Base-by-base conservation (phyloP, 2,329 filamentous ascomycete species). In the Camptophora hylomeconis region DNA sequence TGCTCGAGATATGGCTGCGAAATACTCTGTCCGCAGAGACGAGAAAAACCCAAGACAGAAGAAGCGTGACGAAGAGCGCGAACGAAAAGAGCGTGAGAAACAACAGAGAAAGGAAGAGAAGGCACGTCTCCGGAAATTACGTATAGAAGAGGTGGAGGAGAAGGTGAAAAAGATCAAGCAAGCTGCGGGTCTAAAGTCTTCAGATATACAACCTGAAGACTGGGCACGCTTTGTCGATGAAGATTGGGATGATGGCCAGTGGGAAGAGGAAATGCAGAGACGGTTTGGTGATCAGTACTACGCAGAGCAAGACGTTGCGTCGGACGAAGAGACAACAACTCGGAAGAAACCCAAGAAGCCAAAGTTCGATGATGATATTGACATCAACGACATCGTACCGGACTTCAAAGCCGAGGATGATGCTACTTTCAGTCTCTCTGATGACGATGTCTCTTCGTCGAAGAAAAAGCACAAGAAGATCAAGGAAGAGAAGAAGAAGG, bases 301-400 rank as follows among this genome's bases (percentile, higher is more conserved):
- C 46, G 80, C 75, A 7, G 68, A 77, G 27, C 56, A 60, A 7
- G 74, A 80, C 8, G 66, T 55, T 5, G 59, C 50, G n/a, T 63
- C 58, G 26, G 68, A 59, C 21, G 56, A 57, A 11, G 50, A 47
- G 41, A 83, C 80, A 64, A 44, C 84, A 93, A 49, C 94, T 94
- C 59, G 18, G 5, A 18, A 21, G 11, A 28, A 27, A 17, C 18
- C 32, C 21, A 83, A 81, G 65, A 92, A 92, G 60, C 84, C 84
- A 7, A 81, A 74, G 40, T 98, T 87, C 79, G 82, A 94, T 45
- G 84, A 95, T 47, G 89, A 98, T 50, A 94, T 98, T 45, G 86
- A 95, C 50, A 95, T 98, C 60, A 83, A 81, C 36, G 87, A 98
- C 50, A 42, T 83, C 80, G 37, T 87, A 93, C 52, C 67, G 94